These are phyloP conservation scores for Stereocaulon alpinum DNA, from an alignment of 495 filamentous ascomycete genomes.

Conservation along the genomic window DNA sequence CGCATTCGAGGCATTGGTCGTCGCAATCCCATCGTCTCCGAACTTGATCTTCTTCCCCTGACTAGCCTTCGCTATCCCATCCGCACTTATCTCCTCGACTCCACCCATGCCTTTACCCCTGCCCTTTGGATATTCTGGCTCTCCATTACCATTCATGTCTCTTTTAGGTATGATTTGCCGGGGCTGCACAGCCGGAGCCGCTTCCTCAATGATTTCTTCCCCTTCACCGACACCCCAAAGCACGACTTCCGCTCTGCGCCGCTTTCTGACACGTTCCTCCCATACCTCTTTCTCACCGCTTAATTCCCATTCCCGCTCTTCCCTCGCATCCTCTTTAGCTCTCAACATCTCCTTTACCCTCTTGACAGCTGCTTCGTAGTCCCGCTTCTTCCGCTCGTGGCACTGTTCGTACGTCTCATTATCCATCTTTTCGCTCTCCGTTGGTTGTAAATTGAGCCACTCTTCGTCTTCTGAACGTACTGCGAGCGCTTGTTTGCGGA, in stretches of 20 bases:
- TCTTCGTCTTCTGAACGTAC: conserved; percentile 38
- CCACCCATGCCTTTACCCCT: conserved; percentile 12
- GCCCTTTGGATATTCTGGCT: neutral
- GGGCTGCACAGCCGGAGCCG: neutral
- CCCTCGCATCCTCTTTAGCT: conserved; percentile 28
- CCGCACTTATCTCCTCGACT: conserved; percentile 22
- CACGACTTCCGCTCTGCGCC: conserved; percentile 38
- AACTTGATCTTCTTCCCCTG: conserved; percentile 21
- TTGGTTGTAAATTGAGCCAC: conserved; percentile 19
- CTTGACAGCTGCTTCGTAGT: conserved; percentile 48
- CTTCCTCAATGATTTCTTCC: conserved; percentile 24
- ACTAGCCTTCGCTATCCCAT: conserved; percentile 18
- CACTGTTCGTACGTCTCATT: conserved; percentile 15
- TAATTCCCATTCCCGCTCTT: conserved; percentile 29
- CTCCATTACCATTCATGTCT: neutral
- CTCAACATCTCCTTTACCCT: conserved; percentile 30
- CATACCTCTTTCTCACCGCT: conserved; percentile 28
- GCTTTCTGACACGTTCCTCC: conserved; percentile 31
- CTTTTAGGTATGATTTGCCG: neutral
- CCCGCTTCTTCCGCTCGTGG: conserved; percentile 32
- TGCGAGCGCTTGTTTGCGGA: conserved; percentile 52
- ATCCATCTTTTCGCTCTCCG: conserved; percentile 31
- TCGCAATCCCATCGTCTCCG: neutral
- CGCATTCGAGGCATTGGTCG: neutral
- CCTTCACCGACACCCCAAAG: conserved; percentile 33